These are phyloP conservation scores for Phytomonas sp. DNA, from an alignment of 208 protist species.

Conservation along the genomic window DNA sequence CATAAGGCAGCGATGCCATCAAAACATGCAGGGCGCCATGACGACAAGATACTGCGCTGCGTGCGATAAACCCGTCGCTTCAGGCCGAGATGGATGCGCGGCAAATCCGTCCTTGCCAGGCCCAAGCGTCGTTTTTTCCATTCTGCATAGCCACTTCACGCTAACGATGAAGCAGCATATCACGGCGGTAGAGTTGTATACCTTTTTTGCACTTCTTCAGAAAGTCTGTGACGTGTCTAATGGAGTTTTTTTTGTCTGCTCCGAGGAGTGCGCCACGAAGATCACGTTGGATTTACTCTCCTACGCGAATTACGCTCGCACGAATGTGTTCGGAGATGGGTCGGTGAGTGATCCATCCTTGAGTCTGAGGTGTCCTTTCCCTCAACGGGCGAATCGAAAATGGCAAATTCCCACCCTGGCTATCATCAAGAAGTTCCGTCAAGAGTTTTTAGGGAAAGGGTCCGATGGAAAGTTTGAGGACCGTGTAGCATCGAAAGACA, in stretches of 20 bases:
- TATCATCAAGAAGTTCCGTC: not conserved
- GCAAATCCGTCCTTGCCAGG: not conserved
- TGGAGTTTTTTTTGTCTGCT: not conserved
- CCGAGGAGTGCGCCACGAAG: not conserved
- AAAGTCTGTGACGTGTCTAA: not conserved
- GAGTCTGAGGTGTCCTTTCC: not conserved
- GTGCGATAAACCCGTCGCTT: not conserved
- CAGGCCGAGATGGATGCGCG: not conserved
- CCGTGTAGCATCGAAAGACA: not conserved
- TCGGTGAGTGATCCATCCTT: not conserved
- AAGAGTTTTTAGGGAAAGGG: not conserved
- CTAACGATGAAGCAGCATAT: not conserved
- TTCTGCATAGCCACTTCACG: not conserved
- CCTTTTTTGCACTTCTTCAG: not conserved
- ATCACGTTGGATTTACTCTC: not conserved
- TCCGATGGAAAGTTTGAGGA: not conserved
- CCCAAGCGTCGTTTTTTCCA: not conserved
- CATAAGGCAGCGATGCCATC: constrained; percentile 61
- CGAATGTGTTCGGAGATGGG: not conserved
- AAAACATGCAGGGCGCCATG: constrained; percentile 28
- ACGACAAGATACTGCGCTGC: not conserved
- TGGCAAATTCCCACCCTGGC: not conserved
- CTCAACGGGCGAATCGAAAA: not conserved
- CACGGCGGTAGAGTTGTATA: not conserved
- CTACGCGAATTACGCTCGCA: not conserved